phyloP scores from a whole-genome alignment of 2,329 filamentous ascomycete genomes.

The Elsinoe necatrix region DNA sequence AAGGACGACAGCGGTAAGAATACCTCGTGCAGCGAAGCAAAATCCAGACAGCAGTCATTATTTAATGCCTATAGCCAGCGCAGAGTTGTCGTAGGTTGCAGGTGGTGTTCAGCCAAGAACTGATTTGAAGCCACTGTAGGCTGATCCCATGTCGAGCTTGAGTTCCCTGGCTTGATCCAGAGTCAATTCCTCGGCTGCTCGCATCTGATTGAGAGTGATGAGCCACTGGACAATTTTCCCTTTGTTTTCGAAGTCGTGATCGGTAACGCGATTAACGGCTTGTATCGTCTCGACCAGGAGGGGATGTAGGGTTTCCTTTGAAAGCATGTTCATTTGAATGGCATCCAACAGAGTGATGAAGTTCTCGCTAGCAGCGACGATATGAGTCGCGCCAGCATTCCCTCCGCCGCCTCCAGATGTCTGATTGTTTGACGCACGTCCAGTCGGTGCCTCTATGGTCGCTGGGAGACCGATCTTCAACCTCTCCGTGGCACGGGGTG shows the following conservation, averaged over 20 bases:
- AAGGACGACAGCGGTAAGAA: background rate
- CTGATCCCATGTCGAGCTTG: slow-evolving; percentile 86
- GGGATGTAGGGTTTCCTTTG: slow-evolving; percentile 94
- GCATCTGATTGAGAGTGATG: slow-evolving; percentile 96
- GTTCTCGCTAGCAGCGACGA: slow-evolving; percentile 92
- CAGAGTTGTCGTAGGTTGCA: background rate
- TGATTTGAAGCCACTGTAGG: slow-evolving; percentile 87
- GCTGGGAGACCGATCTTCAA: slow-evolving; percentile 87
- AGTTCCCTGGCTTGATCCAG: slow-evolving; percentile 83
- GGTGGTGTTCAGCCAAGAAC: slow-evolving; percentile 44
- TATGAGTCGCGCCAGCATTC: slow-evolving; percentile 42
- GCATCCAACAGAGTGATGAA: slow-evolving; percentile 98
- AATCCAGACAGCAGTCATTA: too few species aligned
- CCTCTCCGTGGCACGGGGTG: slow-evolving; percentile 85
- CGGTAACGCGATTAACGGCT: slow-evolving; percentile 92
- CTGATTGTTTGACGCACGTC: slow-evolving; percentile 28
- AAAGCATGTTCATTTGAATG: slow-evolving; percentile 79
- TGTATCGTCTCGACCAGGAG: slow-evolving; percentile 93
- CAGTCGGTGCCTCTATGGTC: slow-evolving; percentile 58
- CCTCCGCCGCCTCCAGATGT: slow-evolving; percentile 35
- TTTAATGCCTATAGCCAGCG: background rate
- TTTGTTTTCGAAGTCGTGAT: slow-evolving; percentile 86
- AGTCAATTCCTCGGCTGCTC: slow-evolving; percentile 79
- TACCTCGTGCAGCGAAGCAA: background rate
- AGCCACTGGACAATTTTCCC: slow-evolving; percentile 98